Evolutionary conservation across 257 asterid genomes (phyloP).

Genomic region (Gentiana straminea): DNA sequence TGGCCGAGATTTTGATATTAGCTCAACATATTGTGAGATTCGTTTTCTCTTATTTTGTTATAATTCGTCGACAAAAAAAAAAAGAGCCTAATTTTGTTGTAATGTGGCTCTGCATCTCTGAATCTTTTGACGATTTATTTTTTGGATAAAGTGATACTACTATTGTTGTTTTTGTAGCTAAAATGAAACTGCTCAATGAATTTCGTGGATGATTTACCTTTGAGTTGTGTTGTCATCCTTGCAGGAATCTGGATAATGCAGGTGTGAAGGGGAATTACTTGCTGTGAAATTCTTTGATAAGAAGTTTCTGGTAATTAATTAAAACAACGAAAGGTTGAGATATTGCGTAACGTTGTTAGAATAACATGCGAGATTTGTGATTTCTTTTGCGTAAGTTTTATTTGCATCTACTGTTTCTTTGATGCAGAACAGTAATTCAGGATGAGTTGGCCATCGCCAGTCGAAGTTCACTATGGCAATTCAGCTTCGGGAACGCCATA

Average conservation of each 20-base stretch:
- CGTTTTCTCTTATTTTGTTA: no score
- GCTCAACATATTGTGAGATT: no score
- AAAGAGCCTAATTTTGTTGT: no score
- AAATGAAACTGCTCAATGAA: no score
- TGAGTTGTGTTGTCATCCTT: not conserved
- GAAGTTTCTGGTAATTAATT: not conserved
- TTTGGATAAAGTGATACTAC: no score
- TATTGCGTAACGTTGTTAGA: not conserved
- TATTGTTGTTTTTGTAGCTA: no score
- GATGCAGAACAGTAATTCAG: slow-evolving; percentile 12
- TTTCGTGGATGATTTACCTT: not conserved
- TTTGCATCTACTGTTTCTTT: slow-evolving; percentile 2
- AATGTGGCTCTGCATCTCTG: no score
- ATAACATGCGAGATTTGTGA: not conserved
- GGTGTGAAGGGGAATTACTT: not conserved
- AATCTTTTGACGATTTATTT: no score
- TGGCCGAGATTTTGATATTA: no score
- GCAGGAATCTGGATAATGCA: slow-evolving; percentile 6
- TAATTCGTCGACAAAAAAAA: no score
- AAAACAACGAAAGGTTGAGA: not conserved
- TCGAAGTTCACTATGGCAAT: slow-evolving; percentile 56
- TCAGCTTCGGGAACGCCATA: slow-evolving; percentile 62
- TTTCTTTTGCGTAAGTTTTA: no score
- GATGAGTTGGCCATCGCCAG: slow-evolving; percentile 59
- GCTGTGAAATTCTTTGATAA: slow-evolving; percentile 1